Conservation (phyloP, 1,284 basidiomycete species). For the Megacollybia platyphylla region DNA sequence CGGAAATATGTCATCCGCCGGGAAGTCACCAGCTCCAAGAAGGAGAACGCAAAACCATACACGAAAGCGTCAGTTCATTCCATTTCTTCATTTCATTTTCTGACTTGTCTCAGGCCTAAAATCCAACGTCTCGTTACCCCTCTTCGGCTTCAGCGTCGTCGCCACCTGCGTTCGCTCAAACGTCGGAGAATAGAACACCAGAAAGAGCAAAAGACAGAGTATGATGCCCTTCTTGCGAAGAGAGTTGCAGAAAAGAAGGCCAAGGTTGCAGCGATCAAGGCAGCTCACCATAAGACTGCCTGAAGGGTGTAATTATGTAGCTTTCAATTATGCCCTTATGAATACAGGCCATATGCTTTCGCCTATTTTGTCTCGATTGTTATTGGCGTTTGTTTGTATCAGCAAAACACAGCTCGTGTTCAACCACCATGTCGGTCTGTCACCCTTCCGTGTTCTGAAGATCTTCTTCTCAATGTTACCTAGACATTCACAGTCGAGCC, state of each 20-base stretch:
- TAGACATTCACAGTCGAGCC: not conserved
- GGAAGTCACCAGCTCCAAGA: slow-evolving; percentile 85
- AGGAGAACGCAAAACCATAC: slow-evolving; percentile 89
- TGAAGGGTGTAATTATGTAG: too few relatives aligned
- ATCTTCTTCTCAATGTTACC: not conserved
- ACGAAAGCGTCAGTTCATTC: slow-evolving; percentile 80
- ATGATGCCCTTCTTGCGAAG: slow-evolving; percentile 80
- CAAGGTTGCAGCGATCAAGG: slow-evolving; percentile 70
- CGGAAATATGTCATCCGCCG: slow-evolving; percentile 93
- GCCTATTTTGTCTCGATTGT: too few relatives aligned
- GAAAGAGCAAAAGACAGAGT: slow-evolving; percentile 93
- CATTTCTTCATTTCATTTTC: slow-evolving; percentile 1
- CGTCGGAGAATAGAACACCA: slow-evolving; percentile 81
- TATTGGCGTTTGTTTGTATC: not conserved
- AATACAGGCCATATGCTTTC: too few relatives aligned
- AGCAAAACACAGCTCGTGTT: not conserved
- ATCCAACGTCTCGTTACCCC: slow-evolving; percentile 92
- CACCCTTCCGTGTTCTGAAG: not conserved
- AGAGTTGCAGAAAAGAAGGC: slow-evolving; percentile 90
- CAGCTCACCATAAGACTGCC: slow-evolving; percentile 53
- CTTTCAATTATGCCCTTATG: too few relatives aligned
- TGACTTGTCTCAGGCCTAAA: slow-evolving; percentile 45
- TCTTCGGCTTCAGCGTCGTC: slow-evolving; percentile 90
- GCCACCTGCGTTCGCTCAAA: slow-evolving; percentile 86
- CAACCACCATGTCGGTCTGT: not conserved